Base-by-base conservation (phyloP, 352 stramenopile species). In the Phytophthora uliginosa region DNA sequence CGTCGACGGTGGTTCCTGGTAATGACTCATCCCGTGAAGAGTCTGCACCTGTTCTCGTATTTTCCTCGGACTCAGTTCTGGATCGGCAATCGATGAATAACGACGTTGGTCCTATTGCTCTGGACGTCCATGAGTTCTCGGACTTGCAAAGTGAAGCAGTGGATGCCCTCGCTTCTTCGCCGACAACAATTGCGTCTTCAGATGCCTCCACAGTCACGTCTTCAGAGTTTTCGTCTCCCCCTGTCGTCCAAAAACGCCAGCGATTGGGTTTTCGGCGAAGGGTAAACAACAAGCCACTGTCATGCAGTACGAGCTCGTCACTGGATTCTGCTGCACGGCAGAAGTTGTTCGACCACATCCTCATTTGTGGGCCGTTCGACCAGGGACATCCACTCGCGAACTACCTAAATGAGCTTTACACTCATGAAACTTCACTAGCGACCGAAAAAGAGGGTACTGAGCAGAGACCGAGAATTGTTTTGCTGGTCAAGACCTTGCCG, bases 281-380 rank as follows among this genome's bases (percentile, higher is more conserved):
- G 28, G 28, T 31, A 8, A 31, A 31, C 28, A 31, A 31, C 28
- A 31, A 31, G 28, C 28, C 28, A 31, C 3, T 31, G 28, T 7
- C 28, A 31, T 31, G 28, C 28, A 31, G 28, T 31, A 31, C 36
- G 36, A 47, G 38, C 15, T 47, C 17, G 18, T 26, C 20, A 15
- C 2, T 18, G 17, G 20, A 34, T 56, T n/a, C 24, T 13, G 9
- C 20, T 13, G 40, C 10, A 2, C 51, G n/a, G 18, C 48, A 63
- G 18, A 77, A 69, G 2, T 61, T 88, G 18, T 66, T 66, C 28
- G 69, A 74, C 47, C 81, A 86, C 66, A 72, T 84, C 26, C 31
- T 86, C 63, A 85, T 90, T 55, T 85, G 78, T 42, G 82, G 80
- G 0, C 78, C 76, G 47, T 77, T 85, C n/a, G 72, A 60, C 3